These are phyloP conservation scores for Tieghemostelium lacteum DNA, from an alignment of 78 protist genomes.

Conservation along the genomic window DNA sequence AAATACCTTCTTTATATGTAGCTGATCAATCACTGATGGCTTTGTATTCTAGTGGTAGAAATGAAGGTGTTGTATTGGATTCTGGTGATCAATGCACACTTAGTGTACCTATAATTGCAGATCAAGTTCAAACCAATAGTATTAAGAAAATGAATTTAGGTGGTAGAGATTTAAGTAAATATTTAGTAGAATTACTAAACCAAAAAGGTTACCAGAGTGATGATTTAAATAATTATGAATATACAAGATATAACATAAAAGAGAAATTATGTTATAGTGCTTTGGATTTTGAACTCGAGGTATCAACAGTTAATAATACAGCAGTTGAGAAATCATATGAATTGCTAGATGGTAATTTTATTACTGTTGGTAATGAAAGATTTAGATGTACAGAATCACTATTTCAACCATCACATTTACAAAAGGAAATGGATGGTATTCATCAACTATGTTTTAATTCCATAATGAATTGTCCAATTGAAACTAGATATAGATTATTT, in stretches of 20 bases:
- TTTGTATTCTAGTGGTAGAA: slow-evolving; percentile 93
- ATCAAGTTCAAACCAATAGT: slow-evolving; percentile 80
- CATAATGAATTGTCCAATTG: slow-evolving; percentile 95
- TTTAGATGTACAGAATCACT: slow-evolving; percentile 94
- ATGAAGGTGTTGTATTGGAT: slow-evolving; percentile 96
- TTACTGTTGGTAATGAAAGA: slow-evolving; percentile 90
- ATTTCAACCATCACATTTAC: slow-evolving; percentile 95
- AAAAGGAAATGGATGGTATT: slow-evolving; percentile 93
- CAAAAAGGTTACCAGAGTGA: slow-evolving; percentile 96
- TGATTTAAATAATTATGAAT: slow-evolving; percentile 82
- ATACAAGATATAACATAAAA: slow-evolving; percentile 86
- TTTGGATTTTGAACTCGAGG: slow-evolving; percentile 84
- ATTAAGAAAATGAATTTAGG: slow-evolving; percentile 93
- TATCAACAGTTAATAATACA: slow-evolving; percentile 84
- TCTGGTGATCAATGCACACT: slow-evolving; percentile 97
- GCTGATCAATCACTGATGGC: slow-evolving; percentile 91
- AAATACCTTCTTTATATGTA: slow-evolving; percentile 84
- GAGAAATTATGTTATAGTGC: slow-evolving; percentile 87
- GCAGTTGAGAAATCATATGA: slow-evolving; percentile 91
- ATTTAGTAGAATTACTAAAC: slow-evolving; percentile 89
- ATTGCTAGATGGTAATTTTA: slow-evolving; percentile 89
- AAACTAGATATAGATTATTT: slow-evolving; percentile 93
- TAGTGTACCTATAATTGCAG: slow-evolving; percentile 93
- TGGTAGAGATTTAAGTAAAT: slow-evolving; percentile 95
- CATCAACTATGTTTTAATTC: slow-evolving; percentile 92